These are phyloP conservation scores for Trebouxia sp. DNA, from an alignment of 139 green algal species.

Conservation along the genomic window DNA sequence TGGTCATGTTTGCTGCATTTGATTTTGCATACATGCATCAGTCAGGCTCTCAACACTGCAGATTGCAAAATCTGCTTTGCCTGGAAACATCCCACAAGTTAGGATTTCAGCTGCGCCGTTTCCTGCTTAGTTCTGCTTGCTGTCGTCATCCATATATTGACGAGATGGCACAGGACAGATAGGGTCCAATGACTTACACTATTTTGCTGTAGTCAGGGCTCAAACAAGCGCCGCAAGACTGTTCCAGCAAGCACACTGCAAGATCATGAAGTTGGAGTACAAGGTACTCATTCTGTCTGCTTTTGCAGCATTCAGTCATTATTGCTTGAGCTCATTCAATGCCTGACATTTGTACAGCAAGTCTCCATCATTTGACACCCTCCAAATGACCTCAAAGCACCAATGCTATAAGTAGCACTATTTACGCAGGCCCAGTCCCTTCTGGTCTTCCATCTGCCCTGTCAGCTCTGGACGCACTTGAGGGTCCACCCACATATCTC, in stretches of 20 bases:
- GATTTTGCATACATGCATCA: too few species aligned
- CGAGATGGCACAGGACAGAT: too few species aligned
- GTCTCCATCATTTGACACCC: too few species aligned
- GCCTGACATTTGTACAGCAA: too few species aligned
- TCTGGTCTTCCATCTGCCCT: constrained; percentile 34
- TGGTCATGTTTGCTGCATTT: too few species aligned
- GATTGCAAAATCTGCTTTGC: too few species aligned
- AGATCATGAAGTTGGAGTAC: not conserved
- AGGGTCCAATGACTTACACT: not conserved
- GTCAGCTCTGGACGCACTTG: constrained; percentile 45
- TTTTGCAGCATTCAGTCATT: not conserved
- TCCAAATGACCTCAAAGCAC: too few species aligned
- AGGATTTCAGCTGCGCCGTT: not conserved
- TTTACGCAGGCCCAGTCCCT: not conserved
- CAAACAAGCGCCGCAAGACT: not conserved
- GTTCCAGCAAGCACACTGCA: not conserved
- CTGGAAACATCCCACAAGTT: not conserved
- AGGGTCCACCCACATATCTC: constrained; percentile 54
- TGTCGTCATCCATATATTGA: too few species aligned
- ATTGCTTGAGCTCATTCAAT: too few species aligned
- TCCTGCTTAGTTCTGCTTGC: too few species aligned
- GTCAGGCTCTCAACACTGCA: not conserved
- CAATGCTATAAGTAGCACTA: too few species aligned
- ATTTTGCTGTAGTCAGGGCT: not conserved
- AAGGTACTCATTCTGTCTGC: too few species aligned